A percentile compares a stretch with the other conserved stretches of the same genome.
These are phyloP conservation scores for Pythium grandisporangium DNA, from an alignment of 352 stramenopile genomes.

Conservation along the genomic window DNA sequence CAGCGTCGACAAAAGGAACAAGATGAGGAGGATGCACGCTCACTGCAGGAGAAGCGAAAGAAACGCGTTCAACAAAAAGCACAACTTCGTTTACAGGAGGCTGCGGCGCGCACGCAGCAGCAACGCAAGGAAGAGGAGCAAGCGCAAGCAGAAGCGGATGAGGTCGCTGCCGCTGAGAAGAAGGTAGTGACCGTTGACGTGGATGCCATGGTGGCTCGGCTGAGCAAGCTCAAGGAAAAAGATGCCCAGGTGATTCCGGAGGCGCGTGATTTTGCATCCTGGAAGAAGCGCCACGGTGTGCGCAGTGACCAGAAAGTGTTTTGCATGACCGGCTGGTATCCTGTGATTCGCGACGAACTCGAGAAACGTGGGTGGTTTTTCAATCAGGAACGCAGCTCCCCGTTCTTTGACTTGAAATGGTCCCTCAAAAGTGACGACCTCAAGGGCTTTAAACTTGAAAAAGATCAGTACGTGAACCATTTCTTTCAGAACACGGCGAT, in stretches of 20 bases:
- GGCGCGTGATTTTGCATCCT: slow-evolving; percentile 78
- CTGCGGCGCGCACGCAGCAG: slow-evolving; percentile 15
- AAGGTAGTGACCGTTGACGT: slow-evolving; percentile 22
- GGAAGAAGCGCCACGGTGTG: slow-evolving; percentile 86
- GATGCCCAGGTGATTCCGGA: slow-evolving; percentile 56
- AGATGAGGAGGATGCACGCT: slow-evolving; percentile 55
- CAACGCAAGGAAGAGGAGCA: slow-evolving; percentile 22
- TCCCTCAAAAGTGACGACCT: slow-evolving; percentile 85
- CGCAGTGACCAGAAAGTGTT: slow-evolving; percentile 80
- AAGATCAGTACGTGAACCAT: slow-evolving; percentile 87
- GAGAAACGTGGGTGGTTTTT: slow-evolving; percentile 85
- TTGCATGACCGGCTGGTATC: slow-evolving; percentile 88
- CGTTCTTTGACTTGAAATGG: slow-evolving; percentile 91
- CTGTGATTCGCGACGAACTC: slow-evolving; percentile 84
- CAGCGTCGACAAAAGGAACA: slow-evolving; percentile 59
- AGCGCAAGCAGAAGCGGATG: slow-evolving; percentile 32
- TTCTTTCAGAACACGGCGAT: slow-evolving; percentile 88
- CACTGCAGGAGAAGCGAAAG: slow-evolving; percentile 44
- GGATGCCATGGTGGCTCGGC: slow-evolving; percentile 63
- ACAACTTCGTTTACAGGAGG: slow-evolving; percentile 41
- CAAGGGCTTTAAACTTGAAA: slow-evolving; percentile 65
- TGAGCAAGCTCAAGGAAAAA: slow-evolving; percentile 65
- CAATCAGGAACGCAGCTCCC: slow-evolving; percentile 74
- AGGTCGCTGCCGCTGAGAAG: slow-evolving; percentile 23
- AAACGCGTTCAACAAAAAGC: slow-evolving; percentile 44